Conservation (phyloP, 768 basidiomycete species). For the Paxillus rubicundulus region DNA sequence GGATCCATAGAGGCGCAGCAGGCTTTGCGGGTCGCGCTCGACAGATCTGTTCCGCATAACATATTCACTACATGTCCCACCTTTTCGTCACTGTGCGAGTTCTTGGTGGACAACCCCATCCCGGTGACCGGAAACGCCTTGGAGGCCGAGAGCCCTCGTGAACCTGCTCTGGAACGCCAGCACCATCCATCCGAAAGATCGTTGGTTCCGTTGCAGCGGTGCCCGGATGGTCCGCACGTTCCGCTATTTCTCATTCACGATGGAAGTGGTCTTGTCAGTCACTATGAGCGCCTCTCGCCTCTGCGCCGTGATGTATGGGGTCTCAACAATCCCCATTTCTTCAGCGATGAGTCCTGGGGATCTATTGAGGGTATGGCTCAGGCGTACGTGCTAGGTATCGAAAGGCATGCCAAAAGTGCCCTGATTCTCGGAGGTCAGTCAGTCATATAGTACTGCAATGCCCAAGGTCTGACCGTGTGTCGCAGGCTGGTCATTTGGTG, state of each 20-base stretch:
- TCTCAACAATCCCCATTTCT: conserved; percentile 55
- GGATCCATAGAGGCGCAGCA: conserved; percentile 61
- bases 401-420: conserved; percentile 33
- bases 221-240: conserved; percentile 11
- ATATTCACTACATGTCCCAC: conserved; percentile 44
- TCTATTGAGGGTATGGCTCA: conserved; percentile 51
- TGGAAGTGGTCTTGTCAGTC: conserved; percentile 60
- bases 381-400: conserved; percentile 45
- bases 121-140: neutral
- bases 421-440: conserved; percentile 60
- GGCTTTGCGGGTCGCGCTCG: conserved; percentile 41
- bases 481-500: conserved; percentile 78
- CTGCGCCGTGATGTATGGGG: conserved; percentile 59
- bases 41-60: conserved; percentile 41
- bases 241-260: conserved; percentile 72
- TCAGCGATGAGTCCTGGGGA: conserved; percentile 44
- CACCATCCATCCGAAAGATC: conserved; percentile 25
- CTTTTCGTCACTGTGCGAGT: conserved; percentile 20
- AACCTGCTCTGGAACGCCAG: neutral
- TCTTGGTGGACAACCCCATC: conserved; percentile 6
- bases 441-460: neutral
- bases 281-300: conserved; percentile 45
- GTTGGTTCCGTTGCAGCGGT: conserved; percentile 39
- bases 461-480: neutral
- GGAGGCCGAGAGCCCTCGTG: neutral